Conservation (phyloP, 164 flowering plant genomes). For the Umbilicus rupestris region DNA sequence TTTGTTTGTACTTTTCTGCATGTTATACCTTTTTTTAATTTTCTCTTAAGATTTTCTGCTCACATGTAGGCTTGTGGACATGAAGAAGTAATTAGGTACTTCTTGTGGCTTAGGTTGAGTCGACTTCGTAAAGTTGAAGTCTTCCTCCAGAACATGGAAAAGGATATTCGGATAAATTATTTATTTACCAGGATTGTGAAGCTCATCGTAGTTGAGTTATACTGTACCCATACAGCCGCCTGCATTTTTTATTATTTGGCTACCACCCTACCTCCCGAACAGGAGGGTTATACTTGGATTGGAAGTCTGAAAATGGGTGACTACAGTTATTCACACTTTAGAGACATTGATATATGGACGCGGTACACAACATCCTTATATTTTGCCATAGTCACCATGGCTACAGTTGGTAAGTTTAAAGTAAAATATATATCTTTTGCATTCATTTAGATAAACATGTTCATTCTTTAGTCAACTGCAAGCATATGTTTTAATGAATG, state of each 20-base stretch:
- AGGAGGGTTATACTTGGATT: slow-evolving; percentile 77
- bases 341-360: slow-evolving; percentile 60
- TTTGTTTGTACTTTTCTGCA: background rate
- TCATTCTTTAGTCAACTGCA: no score
- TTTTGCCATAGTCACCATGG: slow-evolving; percentile 61
- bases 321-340: slow-evolving; percentile 47
- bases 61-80: slow-evolving; percentile 37
- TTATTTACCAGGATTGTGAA: slow-evolving; percentile 56
- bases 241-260: slow-evolving; percentile 72
- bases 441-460: background rate
- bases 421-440: background rate
- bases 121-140: slow-evolving; percentile 38
- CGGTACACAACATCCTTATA: slow-evolving; percentile 54
- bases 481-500: background rate
- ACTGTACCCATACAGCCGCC: slow-evolving; percentile 75
- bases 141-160: slow-evolving; percentile 49
- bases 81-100: slow-evolving; percentile 48
- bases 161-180: slow-evolving; percentile 65
- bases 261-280: slow-evolving; percentile 47
- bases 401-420: slow-evolving; percentile 47
- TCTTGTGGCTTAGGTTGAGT: slow-evolving; percentile 53
- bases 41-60: background rate
- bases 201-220: slow-evolving; percentile 57
- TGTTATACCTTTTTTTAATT: background rate
- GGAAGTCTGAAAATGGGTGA: slow-evolving; percentile 67